A percentile compares a stretch with the other conserved stretches of the same genome.
phyloP scores from a whole-genome alignment of 441 rosid species.

The Melastoma candidum region DNA sequence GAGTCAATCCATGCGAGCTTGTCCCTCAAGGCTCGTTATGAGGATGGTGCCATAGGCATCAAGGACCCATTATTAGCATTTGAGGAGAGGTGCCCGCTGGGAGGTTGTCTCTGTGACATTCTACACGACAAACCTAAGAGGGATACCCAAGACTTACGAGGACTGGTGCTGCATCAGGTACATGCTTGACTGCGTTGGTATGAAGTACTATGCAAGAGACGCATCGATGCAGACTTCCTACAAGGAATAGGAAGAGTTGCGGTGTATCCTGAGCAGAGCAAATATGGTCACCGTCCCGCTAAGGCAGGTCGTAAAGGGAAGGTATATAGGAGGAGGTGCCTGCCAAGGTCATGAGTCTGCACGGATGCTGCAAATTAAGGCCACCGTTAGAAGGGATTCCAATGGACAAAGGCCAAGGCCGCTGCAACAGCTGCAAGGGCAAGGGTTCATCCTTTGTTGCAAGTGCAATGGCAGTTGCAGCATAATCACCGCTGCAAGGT shows the following conservation, averaged over 20 bases:
- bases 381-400: conserved; percentile 32
- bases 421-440: conserved; percentile 40
- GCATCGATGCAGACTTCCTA: conserved; percentile 38
- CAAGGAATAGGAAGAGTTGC: conserved; percentile 39
- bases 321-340: conserved; percentile 58
- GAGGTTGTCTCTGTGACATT: conserved; percentile 34
- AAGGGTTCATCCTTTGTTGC: conserved; percentile 43
- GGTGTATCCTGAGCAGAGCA: conserved; percentile 29
- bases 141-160: conserved; percentile 58
- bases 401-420: conserved; percentile 19
- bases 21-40: no score
- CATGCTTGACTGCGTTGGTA: conserved; percentile 34
- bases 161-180: conserved; percentile 44
- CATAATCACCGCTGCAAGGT: conserved; percentile 13
- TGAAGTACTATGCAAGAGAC: conserved; percentile 42
- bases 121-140: conserved; percentile 48
- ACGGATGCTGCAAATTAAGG: conserved; percentile 51
- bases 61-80: conserved; percentile 14
- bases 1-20: no score
- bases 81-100: conserved; percentile 23
- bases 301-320: conserved; percentile 45
- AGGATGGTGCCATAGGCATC: conserved; percentile 15
- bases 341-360: conserved; percentile 38
- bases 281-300: conserved; percentile 27
- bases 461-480: conserved; percentile 50